Conservation (phyloP, 306 rosid species). For the Pachyrhizus erosus region DNA sequence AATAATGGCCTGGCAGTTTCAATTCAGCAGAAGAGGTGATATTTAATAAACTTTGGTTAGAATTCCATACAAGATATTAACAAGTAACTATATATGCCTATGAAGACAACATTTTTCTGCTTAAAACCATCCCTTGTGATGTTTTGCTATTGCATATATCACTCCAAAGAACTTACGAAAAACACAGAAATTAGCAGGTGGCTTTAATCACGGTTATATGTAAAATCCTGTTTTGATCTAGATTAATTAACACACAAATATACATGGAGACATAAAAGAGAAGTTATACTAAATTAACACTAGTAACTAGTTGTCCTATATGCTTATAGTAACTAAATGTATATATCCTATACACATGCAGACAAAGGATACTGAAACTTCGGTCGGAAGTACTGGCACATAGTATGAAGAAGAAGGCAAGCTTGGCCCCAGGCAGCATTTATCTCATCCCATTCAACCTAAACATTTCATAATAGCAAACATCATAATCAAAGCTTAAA, state of each 20-base stretch:
- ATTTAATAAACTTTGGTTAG: background rate
- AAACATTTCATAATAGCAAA: constrained; percentile 41
- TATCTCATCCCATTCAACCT: constrained; percentile 99
- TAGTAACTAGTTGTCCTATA: background rate
- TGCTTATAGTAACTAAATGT: too few relatives aligned
- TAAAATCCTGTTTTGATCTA: constrained; percentile 19
- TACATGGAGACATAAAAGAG: background rate
- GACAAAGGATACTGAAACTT: constrained; percentile 78
- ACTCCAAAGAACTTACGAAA: background rate
- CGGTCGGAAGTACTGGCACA: constrained; percentile 95
- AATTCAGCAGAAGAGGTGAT: background rate
- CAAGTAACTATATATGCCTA: background rate
- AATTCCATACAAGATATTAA: background rate
- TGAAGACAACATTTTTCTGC: background rate
- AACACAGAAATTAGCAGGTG: constrained; percentile 11
- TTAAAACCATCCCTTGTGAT: constrained; percentile 13
- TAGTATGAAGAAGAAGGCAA: constrained; percentile 96
- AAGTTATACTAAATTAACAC: constrained; percentile 12
- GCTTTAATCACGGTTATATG: background rate
- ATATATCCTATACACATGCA: background rate
- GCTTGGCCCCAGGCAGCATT: constrained; percentile 99
- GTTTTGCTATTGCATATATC: background rate
- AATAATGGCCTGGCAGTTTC: background rate
- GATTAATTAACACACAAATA: background rate
- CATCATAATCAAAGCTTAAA: constrained; percentile 38